Percentiles rank a stretch among this genome's conserved stretches.
These are phyloP conservation scores for Vitrella brassicaformis DNA, from an alignment of 73 alveolate species.

Conservation along the genomic window DNA sequence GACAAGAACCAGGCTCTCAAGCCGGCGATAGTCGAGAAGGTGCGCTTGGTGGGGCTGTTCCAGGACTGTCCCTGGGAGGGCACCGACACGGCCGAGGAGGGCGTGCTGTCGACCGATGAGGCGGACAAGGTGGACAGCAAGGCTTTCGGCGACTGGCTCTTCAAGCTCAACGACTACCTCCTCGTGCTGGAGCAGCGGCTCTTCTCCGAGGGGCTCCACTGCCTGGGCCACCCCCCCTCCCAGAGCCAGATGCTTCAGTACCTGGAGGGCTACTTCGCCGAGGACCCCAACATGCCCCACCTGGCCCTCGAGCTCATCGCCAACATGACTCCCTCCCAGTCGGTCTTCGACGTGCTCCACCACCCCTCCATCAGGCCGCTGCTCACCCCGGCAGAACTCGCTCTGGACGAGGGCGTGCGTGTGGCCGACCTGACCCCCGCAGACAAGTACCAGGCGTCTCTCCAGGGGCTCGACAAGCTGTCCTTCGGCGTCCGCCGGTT, in stretches of 20 bases:
- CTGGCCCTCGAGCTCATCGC: constrained; percentile 4
- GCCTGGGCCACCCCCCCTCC: background rate
- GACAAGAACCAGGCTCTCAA: background rate
- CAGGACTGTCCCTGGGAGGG: background rate
- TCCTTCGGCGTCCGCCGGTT: background rate
- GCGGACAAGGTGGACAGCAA: background rate
- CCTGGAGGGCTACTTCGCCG: constrained; percentile 22
- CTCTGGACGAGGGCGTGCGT: no score
- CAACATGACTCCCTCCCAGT: background rate
- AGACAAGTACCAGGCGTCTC: no score
- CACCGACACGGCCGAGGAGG: background rate
- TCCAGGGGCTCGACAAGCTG: no score
- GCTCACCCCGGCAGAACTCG: no score
- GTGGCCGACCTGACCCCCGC: no score
- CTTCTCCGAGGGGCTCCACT: constrained; percentile 21
- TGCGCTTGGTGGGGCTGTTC: background rate
- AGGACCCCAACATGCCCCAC: background rate
- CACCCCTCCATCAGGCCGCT: background rate
- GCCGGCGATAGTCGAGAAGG: background rate
- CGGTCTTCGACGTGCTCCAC: background rate
- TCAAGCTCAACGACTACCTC: constrained; percentile 1
- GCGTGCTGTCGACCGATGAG: no score
- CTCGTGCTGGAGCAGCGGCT: constrained; percentile 12
- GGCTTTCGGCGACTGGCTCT: background rate
- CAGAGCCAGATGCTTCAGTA: constrained; percentile 3